Evolutionary conservation across 2,329 filamentous ascomycete genomes (phyloP), one percentile per base, ranked within the genome.

Genomic region (Aureobasidium namibiae): DNA sequence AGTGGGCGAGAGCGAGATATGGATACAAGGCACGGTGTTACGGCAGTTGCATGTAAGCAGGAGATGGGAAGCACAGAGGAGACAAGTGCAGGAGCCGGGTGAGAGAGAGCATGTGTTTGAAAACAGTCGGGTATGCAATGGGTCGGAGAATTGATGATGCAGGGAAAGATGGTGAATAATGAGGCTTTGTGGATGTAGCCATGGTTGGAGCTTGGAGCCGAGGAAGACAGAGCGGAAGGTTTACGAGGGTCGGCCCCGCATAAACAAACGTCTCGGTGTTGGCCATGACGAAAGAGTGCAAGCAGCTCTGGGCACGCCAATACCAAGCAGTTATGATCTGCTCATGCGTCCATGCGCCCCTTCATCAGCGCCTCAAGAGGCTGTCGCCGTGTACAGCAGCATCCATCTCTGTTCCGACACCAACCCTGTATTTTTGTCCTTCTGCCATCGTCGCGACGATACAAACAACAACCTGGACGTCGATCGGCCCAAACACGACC

Each of bases 21-120:
- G 21, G 34, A 39, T 38, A 29, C 24, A 10, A 42, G 38, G 36
- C 50, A 42, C 16, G 26, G 52, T 45, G 29, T 10, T 39, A 56
- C 52, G 52, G 52, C 52, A 56, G 39, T 56, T 54, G 50, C 18
- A 33, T 21, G 16, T 54, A 42, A 21, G 34, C 49, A 52, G 23
- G 48, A 52, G 9, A 29, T 2, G 10, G 34, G 14, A 39, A 24
- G 13, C 16, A 38, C 26, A 33, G 34, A 31, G 13, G 39, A n/a
- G n/a, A n/a, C n/a, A n/a, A n/a, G n/a, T n/a, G n/a, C n/a, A n/a
- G n/a, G n/a, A n/a, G n/a, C n/a, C n/a, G n/a, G n/a, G n/a, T n/a
- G n/a, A n/a, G n/a, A n/a, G n/a, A n/a, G n/a, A n/a, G n/a, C n/a
- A n/a, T n/a, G n/a, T n/a, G n/a, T n/a, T n/a, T n/a, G n/a, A n/a